Base-by-base conservation (phyloP, 2,329 filamentous ascomycete genomes). In the Stagonosporopsis chrysanthemi region DNA sequence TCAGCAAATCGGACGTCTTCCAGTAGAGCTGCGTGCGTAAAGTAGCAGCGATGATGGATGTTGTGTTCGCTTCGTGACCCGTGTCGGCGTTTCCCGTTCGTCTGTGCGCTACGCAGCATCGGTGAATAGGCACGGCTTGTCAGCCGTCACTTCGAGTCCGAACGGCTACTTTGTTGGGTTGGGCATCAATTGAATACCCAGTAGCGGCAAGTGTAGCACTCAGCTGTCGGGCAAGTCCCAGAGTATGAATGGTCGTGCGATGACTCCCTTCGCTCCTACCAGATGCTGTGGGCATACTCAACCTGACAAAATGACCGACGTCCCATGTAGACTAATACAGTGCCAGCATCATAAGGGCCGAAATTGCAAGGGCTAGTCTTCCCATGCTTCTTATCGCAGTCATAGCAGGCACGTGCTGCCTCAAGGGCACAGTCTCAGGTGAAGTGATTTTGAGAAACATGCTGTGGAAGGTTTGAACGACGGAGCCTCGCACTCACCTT, bases 401-500 rank as follows among this genome's bases (percentile, higher is more conserved):
- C 17, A 9, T 33, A 19, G 29, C 29, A 24, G 15, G 9, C 28
- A 35, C 11, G 8, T 33, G 43, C 28, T 41, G 26, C 6, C n/a
- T 35, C 26, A 35, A 24, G 11, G 14, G 24, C 14, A 23, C n/a
- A 24, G 38, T 19, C 26, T 23, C 23, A 19, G 5, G 19, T 14
- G 26, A 22, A 9, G 15, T 31, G 24, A 17, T 12, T 28, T 2
- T 3, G 15, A 15, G 4, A 3, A 28, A 26, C 19, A 22, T 24
- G 14, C 4, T 24, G 8, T n/a, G 26, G 19, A 28, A 36, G 6
- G 23, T 24, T 35, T 61, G 2, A 11, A 11, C 28, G 14, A 33
- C 31, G 6, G 31, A 22, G 47, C 58, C 36, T 43, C 28, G 6
- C 11, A 79, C 83, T 74, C 75, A 92, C 91, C 86, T 93, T 94